A percentile compares a stretch with the other conserved stretches of the same genome.
Conservation (phyloP, 345 rosid species). For the Angophora floribunda region DNA sequence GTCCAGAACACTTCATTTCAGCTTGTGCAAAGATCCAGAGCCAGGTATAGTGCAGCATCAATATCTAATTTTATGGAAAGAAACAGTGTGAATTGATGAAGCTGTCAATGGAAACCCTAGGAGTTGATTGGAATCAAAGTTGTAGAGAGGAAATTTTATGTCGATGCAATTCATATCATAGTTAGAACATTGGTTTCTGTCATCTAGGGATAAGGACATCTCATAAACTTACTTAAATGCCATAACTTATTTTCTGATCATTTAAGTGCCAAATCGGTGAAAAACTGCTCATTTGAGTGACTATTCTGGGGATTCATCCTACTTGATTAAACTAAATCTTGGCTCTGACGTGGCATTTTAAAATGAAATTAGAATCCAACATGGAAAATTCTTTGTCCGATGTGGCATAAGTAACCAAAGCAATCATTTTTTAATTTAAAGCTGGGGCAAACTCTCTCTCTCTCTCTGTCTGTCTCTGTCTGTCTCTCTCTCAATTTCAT, state of each 20-base stretch:
- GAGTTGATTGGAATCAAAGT: background rate
- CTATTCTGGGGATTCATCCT: background rate
- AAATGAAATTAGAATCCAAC: background rate
- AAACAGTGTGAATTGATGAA: background rate
- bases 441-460: too few species aligned
- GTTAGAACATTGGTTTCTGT: background rate
- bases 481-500: too few species aligned
- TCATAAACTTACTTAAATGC: background rate
- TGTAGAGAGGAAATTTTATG: background rate
- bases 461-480: too few species aligned
- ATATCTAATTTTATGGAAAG: background rate
- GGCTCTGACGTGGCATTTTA: background rate
- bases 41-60: slow-evolving; percentile 45
- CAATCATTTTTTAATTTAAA: too few species aligned
- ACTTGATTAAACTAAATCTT: background rate
- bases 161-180: background rate
- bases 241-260: background rate
- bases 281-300: background rate
- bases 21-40: slow-evolving; percentile 96
- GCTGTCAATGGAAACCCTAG: background rate
- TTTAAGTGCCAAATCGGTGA: background rate
- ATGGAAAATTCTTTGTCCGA: background rate
- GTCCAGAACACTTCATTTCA: slow-evolving; percentile 82
- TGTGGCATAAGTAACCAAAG: background rate
- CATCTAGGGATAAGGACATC: background rate